Evolutionary conservation across 768 basidiomycete species (phyloP), one percentile per base, ranked within the genome.

Genomic region (Cyathus striatus): DNA sequence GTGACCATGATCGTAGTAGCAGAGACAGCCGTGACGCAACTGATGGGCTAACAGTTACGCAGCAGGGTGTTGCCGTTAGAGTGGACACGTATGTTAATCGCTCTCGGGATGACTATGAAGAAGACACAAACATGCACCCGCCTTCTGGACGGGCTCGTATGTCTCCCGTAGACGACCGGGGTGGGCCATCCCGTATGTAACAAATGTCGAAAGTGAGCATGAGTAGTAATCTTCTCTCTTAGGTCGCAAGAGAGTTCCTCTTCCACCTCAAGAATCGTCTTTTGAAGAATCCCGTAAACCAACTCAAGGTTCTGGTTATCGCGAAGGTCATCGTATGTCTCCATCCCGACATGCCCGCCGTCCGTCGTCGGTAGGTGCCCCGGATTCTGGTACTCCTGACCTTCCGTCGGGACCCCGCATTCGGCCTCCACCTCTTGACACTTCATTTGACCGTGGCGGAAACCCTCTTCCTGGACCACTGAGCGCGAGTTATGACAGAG

Each of bases 251-350:
- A 62, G 75, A 41, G 53, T 48, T 1, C 75, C 74, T 0, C 57
- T 78, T 9, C 73, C 73, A 2, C 67, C 74, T 9, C 75, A 78
- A 53, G 49, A 52, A 4, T 53, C 58, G 16, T 62, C 63, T 5
- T 76, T 70, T 44, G n/a, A n/a, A n/a, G n/a, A n/a, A n/a, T n/a
- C n/a, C n/a, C n/a, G n/a, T n/a, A n/a, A n/a, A n/a, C n/a, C n/a
- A n/a, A n/a, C n/a, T n/a, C n/a, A n/a, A n/a, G n/a, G n/a, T n/a
- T n/a, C n/a, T n/a, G n/a, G n/a, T n/a, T n/a, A n/a, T n/a, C n/a
- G n/a, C n/a, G n/a, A n/a, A n/a, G n/a, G n/a, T n/a, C n/a, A n/a
- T n/a, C n/a, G n/a, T n/a, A n/a, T n/a, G n/a, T n/a, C n/a, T n/a
- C n/a, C n/a, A n/a, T n/a, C n/a, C n/a, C n/a, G n/a, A n/a, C n/a